Conservation (phyloP, 768 basidiomycete genomes). For the Xerocomellus dryophilus region DNA sequence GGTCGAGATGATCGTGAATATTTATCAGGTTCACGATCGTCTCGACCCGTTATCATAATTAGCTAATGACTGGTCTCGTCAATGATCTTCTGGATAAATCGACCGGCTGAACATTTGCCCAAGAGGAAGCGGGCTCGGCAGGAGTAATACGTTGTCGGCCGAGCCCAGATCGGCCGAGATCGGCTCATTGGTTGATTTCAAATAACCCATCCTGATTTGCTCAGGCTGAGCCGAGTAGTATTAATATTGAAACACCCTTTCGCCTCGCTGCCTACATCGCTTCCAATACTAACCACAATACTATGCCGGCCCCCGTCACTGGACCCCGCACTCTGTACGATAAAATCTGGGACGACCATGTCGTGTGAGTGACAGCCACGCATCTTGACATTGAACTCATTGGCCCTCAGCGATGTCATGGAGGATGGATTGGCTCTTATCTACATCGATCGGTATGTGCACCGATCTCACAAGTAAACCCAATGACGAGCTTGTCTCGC, state of each 20-base stretch:
- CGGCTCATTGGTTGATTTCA: not conserved
- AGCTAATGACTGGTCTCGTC: not conserved
- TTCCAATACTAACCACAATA: not conserved
- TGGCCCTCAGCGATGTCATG: slow-evolving; percentile 53
- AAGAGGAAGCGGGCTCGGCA: no score
- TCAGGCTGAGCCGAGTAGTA: not conserved
- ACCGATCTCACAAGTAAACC: not conserved
- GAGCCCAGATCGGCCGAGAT: slow-evolving; percentile 16
- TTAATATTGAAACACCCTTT: not conserved
- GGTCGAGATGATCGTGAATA: no score
- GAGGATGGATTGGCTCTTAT: slow-evolving; percentile 77
- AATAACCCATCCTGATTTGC: not conserved
- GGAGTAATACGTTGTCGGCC: slow-evolving; percentile 2
- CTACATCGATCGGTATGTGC: slow-evolving; percentile 72
- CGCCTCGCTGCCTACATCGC: not conserved
- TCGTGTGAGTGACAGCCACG: slow-evolving; percentile 56
- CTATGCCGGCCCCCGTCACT: slow-evolving; percentile 53
- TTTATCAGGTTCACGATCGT: no score
- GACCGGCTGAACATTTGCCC: no score
- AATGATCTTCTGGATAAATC: no score
- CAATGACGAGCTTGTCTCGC: not conserved
- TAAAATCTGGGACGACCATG: slow-evolving; percentile 97
- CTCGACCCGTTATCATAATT: no score
- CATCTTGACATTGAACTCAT: slow-evolving; percentile 14
- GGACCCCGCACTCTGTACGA: slow-evolving; percentile 90